phyloP scores from a whole-genome alignment of 2,329 filamentous ascomycete genomes.

The Neonectria coccinea region DNA sequence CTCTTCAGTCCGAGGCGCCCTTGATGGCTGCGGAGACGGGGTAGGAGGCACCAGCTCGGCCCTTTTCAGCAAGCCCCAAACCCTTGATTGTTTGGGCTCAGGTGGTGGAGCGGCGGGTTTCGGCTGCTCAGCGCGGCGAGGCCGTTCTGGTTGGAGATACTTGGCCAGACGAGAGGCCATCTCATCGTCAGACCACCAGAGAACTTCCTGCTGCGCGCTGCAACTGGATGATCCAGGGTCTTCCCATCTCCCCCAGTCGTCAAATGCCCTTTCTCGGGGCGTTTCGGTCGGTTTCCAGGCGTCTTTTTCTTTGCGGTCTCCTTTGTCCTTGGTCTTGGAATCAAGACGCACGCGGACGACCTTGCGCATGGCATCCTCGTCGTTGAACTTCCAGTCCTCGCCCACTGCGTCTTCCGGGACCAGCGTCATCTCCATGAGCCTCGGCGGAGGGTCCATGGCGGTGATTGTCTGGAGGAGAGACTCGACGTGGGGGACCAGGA shows the following conservation, averaged over 20 bases:
- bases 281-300: background rate
- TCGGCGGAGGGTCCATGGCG: conserved; percentile 46
- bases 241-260: conserved; percentile 60
- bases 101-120: conserved; percentile 47
- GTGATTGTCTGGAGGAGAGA: conserved; percentile 56
- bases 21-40: conserved; percentile 6
- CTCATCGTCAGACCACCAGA: conserved; percentile 62
- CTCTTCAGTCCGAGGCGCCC: conserved; percentile 23
- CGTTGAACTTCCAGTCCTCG: conserved; percentile 51
- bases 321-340: conserved; percentile 27
- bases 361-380: conserved; percentile 46
- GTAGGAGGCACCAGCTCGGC: conserved; percentile 27
- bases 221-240: conserved; percentile 30
- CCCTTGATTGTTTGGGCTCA: conserved; percentile 50
- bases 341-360: conserved; percentile 48
- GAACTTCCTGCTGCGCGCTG: conserved; percentile 25
- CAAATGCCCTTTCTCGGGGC: conserved; percentile 49
- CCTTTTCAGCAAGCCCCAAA: conserved; percentile 51
- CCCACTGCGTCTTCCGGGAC: conserved; percentile 58
- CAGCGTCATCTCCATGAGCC: conserved; percentile 57
- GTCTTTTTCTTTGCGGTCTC: conserved; percentile 27
- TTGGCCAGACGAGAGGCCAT: conserved; percentile 60
- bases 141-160: conserved; percentile 55
- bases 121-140: conserved; percentile 39
- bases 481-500: conserved; percentile 57